phyloP scores from a whole-genome alignment of 2,329 filamentous ascomycete genomes.

The Scedosporium boydii region DNA sequence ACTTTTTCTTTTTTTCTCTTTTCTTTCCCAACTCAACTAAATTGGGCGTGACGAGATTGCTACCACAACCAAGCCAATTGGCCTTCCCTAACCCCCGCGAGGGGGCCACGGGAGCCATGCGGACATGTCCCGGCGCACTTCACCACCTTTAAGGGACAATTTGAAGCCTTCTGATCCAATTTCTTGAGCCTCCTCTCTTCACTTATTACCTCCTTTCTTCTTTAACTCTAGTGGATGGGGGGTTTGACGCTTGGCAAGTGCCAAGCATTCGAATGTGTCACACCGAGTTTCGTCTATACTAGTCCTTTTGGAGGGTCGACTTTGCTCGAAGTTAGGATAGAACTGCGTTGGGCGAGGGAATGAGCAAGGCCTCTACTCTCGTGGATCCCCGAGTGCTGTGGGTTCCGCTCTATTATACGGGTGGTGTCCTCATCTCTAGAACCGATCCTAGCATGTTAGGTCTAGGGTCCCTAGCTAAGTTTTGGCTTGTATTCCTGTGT shows the following conservation, averaged over 20 bases:
- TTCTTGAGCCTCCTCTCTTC: slow-evolving; percentile 15
- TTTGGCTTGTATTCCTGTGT: too few species aligned
- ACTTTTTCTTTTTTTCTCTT: slow-evolving; percentile 17
- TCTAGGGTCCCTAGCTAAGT: too few species aligned
- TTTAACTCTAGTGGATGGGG: background rate
- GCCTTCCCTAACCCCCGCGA: slow-evolving; percentile 15
- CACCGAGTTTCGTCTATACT: too few species aligned
- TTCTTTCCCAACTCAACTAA: slow-evolving; percentile 61
- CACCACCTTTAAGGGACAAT: slow-evolving; percentile 54
- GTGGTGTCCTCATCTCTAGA: too few species aligned
- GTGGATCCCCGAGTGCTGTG: too few species aligned
- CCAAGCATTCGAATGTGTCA: too few species aligned
- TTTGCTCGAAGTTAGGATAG: too few species aligned
- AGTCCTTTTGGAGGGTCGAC: too few species aligned
- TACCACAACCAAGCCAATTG: slow-evolving; percentile 30
- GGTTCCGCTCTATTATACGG: too few species aligned
- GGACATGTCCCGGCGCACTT: slow-evolving; percentile 53
- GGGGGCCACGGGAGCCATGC: slow-evolving; percentile 31
- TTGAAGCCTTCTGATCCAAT: slow-evolving; percentile 55
- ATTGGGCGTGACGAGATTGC: slow-evolving; percentile 69
- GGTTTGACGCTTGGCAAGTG: background rate
- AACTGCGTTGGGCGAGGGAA: too few species aligned
- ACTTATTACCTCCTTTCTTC: slow-evolving; percentile 15
- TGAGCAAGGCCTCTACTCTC: too few species aligned
- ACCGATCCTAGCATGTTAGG: too few species aligned